These are phyloP conservation scores for Gentiana dahurica DNA, from an alignment of 257 asterid genomes.

Conservation along the genomic window DNA sequence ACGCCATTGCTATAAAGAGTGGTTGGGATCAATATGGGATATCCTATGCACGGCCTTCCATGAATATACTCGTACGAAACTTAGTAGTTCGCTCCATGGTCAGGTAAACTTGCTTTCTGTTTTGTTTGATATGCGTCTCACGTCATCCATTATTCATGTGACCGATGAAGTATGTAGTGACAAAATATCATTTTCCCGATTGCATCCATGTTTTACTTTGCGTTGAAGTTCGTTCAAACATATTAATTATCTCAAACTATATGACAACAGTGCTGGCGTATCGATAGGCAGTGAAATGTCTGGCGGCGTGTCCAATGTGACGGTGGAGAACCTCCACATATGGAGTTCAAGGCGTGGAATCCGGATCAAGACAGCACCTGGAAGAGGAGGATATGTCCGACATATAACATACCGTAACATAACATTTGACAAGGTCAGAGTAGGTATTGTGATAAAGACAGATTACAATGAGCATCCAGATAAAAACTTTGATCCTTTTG, in stretches of 20 bases:
- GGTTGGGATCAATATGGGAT: constrained; percentile 98
- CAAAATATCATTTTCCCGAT: too few species aligned
- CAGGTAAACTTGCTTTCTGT: constrained; percentile 39
- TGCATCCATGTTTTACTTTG: not conserved
- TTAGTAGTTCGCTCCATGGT: constrained; percentile 88
- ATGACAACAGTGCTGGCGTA: constrained; percentile 66
- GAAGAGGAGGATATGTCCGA: constrained; percentile 85
- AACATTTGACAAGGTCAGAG: constrained; percentile 70
- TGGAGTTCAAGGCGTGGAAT: constrained; percentile 92
- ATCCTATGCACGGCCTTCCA: constrained; percentile 68
- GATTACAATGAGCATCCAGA: constrained; percentile 97
- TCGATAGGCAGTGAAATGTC: constrained; percentile 99
- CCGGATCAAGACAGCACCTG: constrained; percentile 93
- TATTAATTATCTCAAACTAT: not conserved
- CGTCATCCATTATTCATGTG: too few species aligned
- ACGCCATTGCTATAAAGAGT: constrained; percentile 89
- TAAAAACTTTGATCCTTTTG: constrained; percentile 58
- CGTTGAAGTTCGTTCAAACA: not conserved
- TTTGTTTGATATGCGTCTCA: not conserved
- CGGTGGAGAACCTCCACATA: constrained; percentile 54
- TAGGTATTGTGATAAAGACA: constrained; percentile 84
- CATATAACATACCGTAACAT: constrained; percentile 54
- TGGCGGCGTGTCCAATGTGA: constrained; percentile 84
- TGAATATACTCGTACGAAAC: constrained; percentile 66
- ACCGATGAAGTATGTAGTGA: too few species aligned